These are phyloP conservation scores for Nematodospora valgi DNA, from an alignment of 805 yeast genomes.

Conservation along the genomic window DNA sequence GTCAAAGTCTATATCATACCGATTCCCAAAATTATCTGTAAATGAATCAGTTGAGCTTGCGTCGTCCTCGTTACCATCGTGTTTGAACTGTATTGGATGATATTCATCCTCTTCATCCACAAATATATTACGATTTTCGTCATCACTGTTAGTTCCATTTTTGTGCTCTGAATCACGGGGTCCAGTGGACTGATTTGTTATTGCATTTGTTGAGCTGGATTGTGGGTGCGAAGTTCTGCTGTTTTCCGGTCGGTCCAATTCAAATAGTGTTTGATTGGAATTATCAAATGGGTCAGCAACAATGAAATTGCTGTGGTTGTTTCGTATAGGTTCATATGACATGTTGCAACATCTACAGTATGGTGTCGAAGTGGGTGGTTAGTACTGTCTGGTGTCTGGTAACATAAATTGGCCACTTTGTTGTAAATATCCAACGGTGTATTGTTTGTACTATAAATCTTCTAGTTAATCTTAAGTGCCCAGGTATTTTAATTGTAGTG, in stretches of 20 bases:
- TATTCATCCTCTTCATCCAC: conserved; percentile 13
- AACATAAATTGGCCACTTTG: too few relatives aligned
- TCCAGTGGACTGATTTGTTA: background rate
- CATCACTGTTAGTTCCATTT: conserved; percentile 1
- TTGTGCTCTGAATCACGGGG: conserved; percentile 1
- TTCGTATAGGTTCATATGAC: background rate
- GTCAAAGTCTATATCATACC: conserved; percentile 37
- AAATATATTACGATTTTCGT: conserved; percentile 1
- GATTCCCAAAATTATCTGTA: conserved; percentile 31
- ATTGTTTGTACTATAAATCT: too few relatives aligned
- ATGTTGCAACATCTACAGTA: too few relatives aligned
- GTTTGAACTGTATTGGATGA: conserved; percentile 12
- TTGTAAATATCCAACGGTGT: too few relatives aligned
- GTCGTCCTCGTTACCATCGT: background rate
- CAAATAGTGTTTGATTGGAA: background rate
- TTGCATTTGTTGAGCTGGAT: too few relatives aligned
- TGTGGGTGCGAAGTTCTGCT: too few relatives aligned
- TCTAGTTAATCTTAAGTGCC: too few relatives aligned
- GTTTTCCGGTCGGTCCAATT: too few relatives aligned
- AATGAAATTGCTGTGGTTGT: too few relatives aligned
- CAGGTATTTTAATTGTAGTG: too few relatives aligned
- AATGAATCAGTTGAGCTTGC: conserved; percentile 6
- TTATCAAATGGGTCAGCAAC: background rate
- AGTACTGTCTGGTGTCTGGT: too few relatives aligned
- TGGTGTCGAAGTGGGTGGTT: too few relatives aligned